A percentile compares a stretch with the other conserved stretches of the same genome.
Conservation (phyloP, 2,329 filamentous ascomycete species). For the Apiospora kogelbergensis region DNA sequence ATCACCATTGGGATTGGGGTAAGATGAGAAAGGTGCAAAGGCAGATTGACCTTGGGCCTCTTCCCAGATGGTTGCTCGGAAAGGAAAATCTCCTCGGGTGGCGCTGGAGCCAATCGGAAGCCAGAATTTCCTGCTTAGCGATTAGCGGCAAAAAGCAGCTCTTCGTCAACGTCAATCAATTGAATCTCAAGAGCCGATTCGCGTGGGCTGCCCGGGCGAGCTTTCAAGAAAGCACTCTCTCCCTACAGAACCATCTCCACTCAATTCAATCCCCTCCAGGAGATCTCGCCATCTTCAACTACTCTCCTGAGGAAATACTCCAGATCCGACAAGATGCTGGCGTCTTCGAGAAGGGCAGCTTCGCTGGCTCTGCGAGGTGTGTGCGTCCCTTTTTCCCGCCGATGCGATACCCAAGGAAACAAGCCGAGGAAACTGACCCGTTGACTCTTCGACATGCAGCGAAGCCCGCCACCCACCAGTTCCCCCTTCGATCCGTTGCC, state of each 20-base stretch:
- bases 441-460: constrained; percentile 42
- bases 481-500: constrained; percentile 58
- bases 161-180: constrained; percentile 19
- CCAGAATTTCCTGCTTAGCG: constrained; percentile 16
- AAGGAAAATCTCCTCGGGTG: neutral
- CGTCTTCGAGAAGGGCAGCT: constrained; percentile 40
- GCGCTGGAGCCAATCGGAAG: constrained; percentile 14
- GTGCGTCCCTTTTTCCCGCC: constrained; percentile 12
- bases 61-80: neutral
- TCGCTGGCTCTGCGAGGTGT: constrained; percentile 43
- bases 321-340: constrained; percentile 34
- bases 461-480: constrained; percentile 65
- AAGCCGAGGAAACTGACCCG: neutral
- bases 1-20: no score
- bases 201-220: constrained; percentile 8
- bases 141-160: constrained; percentile 18
- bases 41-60: neutral
- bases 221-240: neutral
- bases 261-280: constrained; percentile 9
- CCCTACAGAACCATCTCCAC: constrained; percentile 5
- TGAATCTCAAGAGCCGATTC: neutral
- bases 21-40: no score
- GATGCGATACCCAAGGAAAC: neutral
- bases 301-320: neutral
- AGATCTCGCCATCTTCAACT: constrained; percentile 11